Evolutionary conservation across 1,284 basidiomycete species (phyloP), one percentile per base, ranked within the genome.

Genomic region (Mycena citricolor): DNA sequence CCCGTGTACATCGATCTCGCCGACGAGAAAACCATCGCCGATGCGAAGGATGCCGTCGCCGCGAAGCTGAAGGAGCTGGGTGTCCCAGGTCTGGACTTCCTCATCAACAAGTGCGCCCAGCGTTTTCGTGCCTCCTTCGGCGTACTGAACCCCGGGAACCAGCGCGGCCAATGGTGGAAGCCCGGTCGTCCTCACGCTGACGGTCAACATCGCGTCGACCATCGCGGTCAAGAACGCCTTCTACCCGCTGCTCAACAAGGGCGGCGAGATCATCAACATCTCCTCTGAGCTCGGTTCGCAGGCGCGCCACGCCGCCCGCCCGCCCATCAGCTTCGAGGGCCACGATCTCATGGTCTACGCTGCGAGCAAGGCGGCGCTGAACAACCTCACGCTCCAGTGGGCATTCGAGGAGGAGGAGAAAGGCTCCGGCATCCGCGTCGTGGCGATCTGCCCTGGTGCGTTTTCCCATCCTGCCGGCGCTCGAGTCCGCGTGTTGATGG

Each of bases 1-100:
- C 38, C 38, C 8, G 38, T 39, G 8, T 29, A 39, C 14, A 25
- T 39, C 25, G 38, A 39, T 19, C 29, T 39, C 38, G 32, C 38
- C 7, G 38, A 39, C 28, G 38, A 12, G 6, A 24, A 14, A 21
- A 30, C 38, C 17, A 31, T 39, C 22, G 8, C 21, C 17, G 23
- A 19, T 21, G 38, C 38, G 8, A 5, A 7, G 8, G 26, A 12
- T 8, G 5, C 13, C 12, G 17, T 39, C 14, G 14, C 17, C 13
- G 16, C 17, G 19, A 6, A 11, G 7, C 26, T 39, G 14, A 31
- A 39, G 12, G 38, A 31, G 8, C 7, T 21, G 17, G 21, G 32
- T 7, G n/a, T 39, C 19, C 20, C 36, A 7, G 36, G 36, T 13
- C 20, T 38, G 5, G 36, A 39, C 20, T 25, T 39, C 6, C 28